Evolutionary conservation across 768 basidiomycete species (phyloP).

Genomic region (Coprinopsis cinerea): DNA sequence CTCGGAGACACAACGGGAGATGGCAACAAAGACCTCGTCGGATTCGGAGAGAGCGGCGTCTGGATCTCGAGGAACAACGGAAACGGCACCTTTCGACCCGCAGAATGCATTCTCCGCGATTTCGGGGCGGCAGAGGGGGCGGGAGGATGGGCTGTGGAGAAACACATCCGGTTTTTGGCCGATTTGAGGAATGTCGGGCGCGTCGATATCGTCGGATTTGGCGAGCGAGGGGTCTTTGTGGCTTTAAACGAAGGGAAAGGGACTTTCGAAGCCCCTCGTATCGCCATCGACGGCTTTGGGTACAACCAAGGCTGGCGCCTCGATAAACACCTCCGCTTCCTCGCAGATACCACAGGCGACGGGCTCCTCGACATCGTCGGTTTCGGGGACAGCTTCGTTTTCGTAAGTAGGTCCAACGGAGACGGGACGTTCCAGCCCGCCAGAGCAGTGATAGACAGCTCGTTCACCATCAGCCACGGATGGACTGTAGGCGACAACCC

Average conservation of each 20-base stretch:
- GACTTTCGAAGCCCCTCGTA: background rate
- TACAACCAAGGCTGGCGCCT: conserved; percentile 1
- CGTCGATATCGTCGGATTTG: conserved; percentile 3
- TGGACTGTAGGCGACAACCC: conserved; percentile 1
- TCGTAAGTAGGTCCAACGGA: background rate
- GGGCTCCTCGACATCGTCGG: conserved; percentile 5
- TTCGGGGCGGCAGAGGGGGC: background rate
- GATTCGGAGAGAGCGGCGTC: conserved; percentile 1
- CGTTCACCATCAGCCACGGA: background rate
- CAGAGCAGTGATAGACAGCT: background rate
- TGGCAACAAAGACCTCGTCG: background rate
- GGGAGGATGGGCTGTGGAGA: background rate
- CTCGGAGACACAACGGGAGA: conserved; percentile 2
- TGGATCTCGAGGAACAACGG: background rate
- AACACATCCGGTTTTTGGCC: background rate
- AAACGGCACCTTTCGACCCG: background rate
- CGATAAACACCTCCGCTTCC: background rate
- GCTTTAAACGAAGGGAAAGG: background rate
- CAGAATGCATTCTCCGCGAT: background rate
- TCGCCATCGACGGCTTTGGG: background rate
- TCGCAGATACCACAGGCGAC: conserved; percentile 1
- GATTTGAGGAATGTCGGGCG: background rate
- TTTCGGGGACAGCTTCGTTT: conserved; percentile 2
- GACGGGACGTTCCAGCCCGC: background rate
- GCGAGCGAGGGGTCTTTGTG: background rate